Evolutionary conservation across 495 filamentous ascomycete species (phyloP).

Genomic region (Penicillium coprophilum): DNA sequence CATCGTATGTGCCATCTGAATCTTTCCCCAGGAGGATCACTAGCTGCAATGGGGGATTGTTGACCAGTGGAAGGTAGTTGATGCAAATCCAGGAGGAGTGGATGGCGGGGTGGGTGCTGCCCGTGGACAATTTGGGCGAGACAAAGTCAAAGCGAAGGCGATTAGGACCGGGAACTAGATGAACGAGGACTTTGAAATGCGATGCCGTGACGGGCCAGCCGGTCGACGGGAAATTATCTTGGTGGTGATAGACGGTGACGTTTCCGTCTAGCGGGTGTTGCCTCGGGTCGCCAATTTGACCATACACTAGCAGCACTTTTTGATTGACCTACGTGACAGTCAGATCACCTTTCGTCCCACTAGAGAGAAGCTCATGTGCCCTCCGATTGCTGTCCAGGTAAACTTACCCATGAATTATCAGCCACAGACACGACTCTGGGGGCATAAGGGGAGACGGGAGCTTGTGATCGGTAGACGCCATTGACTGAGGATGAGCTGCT

Average conservation of each 20-base stretch:
- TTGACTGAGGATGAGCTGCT: slow-evolving; percentile 52
- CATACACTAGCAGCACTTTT: slow-evolving; percentile 78
- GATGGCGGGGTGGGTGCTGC: slow-evolving; percentile 63
- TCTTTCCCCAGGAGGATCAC: slow-evolving; percentile 83
- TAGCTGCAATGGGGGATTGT: slow-evolving; percentile 76
- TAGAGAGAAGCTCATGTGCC: background rate
- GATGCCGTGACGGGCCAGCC: slow-evolving; percentile 83
- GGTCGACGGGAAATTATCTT: slow-evolving; percentile 78
- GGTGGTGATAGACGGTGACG: slow-evolving; percentile 74
- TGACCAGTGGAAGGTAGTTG: slow-evolving; percentile 78
- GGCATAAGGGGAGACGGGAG: slow-evolving; percentile 70
- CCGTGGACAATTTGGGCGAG: slow-evolving; percentile 73
- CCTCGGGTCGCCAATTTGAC: slow-evolving; percentile 71
- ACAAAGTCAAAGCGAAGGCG: slow-evolving; percentile 80
- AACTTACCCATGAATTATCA: slow-evolving; percentile 77
- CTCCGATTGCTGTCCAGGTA: background rate
- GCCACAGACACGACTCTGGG: slow-evolving; percentile 72
- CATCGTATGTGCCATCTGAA: slow-evolving; percentile 83
- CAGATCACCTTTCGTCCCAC: slow-evolving; percentile 8
- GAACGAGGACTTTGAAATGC: slow-evolving; percentile 84
- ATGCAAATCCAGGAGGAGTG: slow-evolving; percentile 78
- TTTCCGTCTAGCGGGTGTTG: slow-evolving; percentile 74
- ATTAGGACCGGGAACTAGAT: slow-evolving; percentile 86
- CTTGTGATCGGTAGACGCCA: slow-evolving; percentile 48
- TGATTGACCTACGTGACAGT: slow-evolving; percentile 68